Percentiles rank a stretch among this genome's conserved stretches.
Conservation (phyloP, 805 yeast species). For the Ogataea philodendri region DNA sequence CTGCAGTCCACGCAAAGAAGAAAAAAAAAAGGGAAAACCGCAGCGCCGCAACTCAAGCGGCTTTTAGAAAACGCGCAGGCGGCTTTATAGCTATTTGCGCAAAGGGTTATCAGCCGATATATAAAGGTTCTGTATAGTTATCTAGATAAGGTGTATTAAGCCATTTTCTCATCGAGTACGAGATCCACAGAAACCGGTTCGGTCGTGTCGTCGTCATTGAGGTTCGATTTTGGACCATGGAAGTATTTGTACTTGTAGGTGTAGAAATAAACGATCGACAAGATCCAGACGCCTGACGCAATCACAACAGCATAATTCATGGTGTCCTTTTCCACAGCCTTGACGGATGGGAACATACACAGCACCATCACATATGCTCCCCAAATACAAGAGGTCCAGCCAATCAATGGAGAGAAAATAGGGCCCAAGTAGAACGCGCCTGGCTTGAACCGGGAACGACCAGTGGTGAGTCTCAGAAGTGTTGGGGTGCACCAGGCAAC, state of each 20-base stretch:
- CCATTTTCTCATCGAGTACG: slow-evolving; percentile 1
- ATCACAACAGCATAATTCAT: slow-evolving; percentile 74
- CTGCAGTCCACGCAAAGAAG: not conserved
- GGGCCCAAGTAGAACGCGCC: slow-evolving; percentile 68
- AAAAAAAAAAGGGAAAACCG: slow-evolving; percentile 1
- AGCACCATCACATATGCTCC: slow-evolving; percentile 52
- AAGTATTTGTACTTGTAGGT: slow-evolving; percentile 51
- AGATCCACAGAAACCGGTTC: slow-evolving; percentile 1
- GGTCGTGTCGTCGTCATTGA: slow-evolving; percentile 10
- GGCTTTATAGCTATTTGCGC: too few relatives aligned
- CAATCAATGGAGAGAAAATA: slow-evolving; percentile 43
- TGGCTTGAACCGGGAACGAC: slow-evolving; percentile 55
- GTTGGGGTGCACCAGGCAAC: slow-evolving; percentile 65
- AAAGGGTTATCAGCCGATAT: too few relatives aligned
- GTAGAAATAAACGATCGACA: slow-evolving; percentile 49
- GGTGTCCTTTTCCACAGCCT: slow-evolving; percentile 40
- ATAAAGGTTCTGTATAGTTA: not conserved
- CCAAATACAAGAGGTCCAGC: slow-evolving; percentile 47
- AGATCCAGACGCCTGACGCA: slow-evolving; percentile 56
- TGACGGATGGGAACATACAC: slow-evolving; percentile 57
- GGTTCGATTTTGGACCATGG: slow-evolving; percentile 46
- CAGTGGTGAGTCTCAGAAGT: slow-evolving; percentile 49
- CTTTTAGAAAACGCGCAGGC: too few relatives aligned
- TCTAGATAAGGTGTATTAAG: not conserved
- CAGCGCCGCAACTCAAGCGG: slow-evolving; percentile 5